Conservation (phyloP, 805 yeast genomes). For the Metschnikowia amazonensis region DNA sequence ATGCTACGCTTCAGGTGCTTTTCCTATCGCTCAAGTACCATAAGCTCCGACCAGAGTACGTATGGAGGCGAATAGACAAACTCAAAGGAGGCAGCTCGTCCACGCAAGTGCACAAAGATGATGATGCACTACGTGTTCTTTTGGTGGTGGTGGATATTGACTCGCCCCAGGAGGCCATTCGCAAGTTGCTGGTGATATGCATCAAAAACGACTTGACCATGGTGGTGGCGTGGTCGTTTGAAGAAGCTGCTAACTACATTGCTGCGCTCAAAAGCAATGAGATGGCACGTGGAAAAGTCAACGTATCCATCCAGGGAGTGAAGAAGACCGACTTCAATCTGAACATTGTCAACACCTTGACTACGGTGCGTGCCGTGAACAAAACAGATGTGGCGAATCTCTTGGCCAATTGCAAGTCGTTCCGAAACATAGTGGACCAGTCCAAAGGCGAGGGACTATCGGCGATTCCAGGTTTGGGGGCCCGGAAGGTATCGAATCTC, state of each 20-base stretch:
- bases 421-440: slow-evolving; percentile 37
- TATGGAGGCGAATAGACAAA: slow-evolving; percentile 51
- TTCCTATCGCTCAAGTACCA: slow-evolving; percentile 70
- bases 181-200: slow-evolving; percentile 47
- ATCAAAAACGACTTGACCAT: slow-evolving; percentile 47
- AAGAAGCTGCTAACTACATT: slow-evolving; percentile 44
- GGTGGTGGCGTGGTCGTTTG: slow-evolving; percentile 52
- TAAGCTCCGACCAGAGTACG: slow-evolving; percentile 72
- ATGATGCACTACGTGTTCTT: slow-evolving; percentile 48
- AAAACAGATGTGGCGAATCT: slow-evolving; percentile 53
- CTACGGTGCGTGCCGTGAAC: slow-evolving; percentile 45
- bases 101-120: slow-evolving; percentile 25
- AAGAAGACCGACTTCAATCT: slow-evolving; percentile 43
- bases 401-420: slow-evolving; percentile 46
- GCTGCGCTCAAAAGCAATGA: slow-evolving; percentile 37
- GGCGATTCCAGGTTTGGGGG: slow-evolving; percentile 49
- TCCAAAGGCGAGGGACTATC: slow-evolving; percentile 23
- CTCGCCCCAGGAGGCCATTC: slow-evolving; percentile 46
- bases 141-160: slow-evolving; percentile 65
- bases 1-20: slow-evolving; percentile 50
- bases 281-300: slow-evolving; percentile 27
- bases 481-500: slow-evolving; percentile 41
- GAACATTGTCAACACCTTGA: slow-evolving; percentile 42
- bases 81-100: slow-evolving; percentile 32
- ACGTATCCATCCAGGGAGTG: slow-evolving; percentile 42